phyloP scores from a whole-genome alignment of 306 rosid genomes.

The Senna tora region DNA sequence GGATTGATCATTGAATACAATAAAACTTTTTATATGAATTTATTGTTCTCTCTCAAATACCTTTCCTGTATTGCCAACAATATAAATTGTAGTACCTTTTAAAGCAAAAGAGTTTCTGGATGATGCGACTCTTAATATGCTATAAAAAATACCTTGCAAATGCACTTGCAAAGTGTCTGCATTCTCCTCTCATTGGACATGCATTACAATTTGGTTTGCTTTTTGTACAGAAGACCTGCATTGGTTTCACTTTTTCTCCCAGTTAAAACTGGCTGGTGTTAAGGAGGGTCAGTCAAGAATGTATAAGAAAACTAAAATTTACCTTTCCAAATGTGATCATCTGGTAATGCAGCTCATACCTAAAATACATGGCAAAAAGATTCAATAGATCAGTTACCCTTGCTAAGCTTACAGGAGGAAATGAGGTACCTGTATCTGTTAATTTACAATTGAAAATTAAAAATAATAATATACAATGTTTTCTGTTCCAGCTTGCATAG shows the following conservation, averaged over 20 bases:
- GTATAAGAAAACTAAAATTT: slow-evolving; percentile 33
- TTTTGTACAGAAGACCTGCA: slow-evolving; percentile 97
- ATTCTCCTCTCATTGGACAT: slow-evolving; percentile 99
- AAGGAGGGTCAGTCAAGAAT: slow-evolving; percentile 17
- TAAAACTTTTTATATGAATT: slow-evolving; percentile 16
- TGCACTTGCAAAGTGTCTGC: slow-evolving; percentile 98
- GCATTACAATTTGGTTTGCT: slow-evolving; percentile 97
- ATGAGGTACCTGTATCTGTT: slow-evolving; percentile 2
- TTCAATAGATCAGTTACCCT: slow-evolving; percentile 17
- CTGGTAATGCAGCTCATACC: slow-evolving; percentile 99
- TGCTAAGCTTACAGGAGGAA: slow-evolving; percentile 19
- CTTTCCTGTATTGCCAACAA: slow-evolving; percentile 8
- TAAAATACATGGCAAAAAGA: slow-evolving; percentile 46
- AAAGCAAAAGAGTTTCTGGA: slow-evolving; percentile 27
- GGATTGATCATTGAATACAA: slow-evolving; percentile 9
- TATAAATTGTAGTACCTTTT: slow-evolving; percentile 30
- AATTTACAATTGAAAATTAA: slow-evolving; percentile 22
- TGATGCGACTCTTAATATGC: slow-evolving; percentile 4
- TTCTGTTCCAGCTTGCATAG: slow-evolving; percentile 98
- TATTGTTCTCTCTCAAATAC: slow-evolving; percentile 22
- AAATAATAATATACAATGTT: slow-evolving; percentile 66
- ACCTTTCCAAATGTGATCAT: slow-evolving; percentile 99
- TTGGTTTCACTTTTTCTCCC: slow-evolving; percentile 32
- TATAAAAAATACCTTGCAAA: slow-evolving; percentile 76
- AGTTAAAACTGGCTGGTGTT: slow-evolving; percentile 39